phyloP scores from a whole-genome alignment of 2,329 filamentous ascomycete genomes.

The Fusarium citri region DNA sequence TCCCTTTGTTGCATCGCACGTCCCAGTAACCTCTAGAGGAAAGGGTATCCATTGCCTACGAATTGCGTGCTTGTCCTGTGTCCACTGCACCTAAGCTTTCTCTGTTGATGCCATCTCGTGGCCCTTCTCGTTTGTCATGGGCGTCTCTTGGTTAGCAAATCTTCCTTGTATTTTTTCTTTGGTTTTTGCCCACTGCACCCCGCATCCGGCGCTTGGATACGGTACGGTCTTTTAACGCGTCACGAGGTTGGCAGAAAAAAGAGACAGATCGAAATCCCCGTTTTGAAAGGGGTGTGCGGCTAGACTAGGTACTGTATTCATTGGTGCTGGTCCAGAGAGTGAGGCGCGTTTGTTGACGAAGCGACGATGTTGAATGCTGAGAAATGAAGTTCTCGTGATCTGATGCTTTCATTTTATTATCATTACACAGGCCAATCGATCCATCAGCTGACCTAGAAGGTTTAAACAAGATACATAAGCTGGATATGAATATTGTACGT shows the following conservation, averaged over 20 bases:
- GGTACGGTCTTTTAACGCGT: slow-evolving; percentile 40
- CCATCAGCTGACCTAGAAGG: slow-evolving; percentile 1
- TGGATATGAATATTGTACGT: neutral
- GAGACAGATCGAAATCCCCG: slow-evolving; percentile 19
- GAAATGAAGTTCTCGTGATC: slow-evolving; percentile 17
- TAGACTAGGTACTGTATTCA: slow-evolving; percentile 9
- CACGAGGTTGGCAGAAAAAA: slow-evolving; percentile 45
- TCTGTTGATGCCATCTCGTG: slow-evolving; percentile 39
- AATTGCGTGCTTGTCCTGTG: slow-evolving; percentile 35
- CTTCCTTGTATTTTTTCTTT: slow-evolving; percentile 27
- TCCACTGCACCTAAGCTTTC: slow-evolving; percentile 24
- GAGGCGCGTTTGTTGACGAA: slow-evolving; percentile 20
- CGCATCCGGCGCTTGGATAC: slow-evolving; percentile 44
- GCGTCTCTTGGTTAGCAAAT: slow-evolving; percentile 44
- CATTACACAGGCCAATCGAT: neutral
- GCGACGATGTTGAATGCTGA: slow-evolving; percentile 23
- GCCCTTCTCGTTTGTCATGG: slow-evolving; percentile 45
- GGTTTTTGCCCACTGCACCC: slow-evolving; percentile 36
- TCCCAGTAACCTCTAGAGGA: slow-evolving; percentile 36
- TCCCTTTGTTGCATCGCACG: slow-evolving; percentile 34
- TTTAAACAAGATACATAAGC: neutral
- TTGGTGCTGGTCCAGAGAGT: slow-evolving; percentile 8
- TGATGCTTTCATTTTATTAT: neutral
- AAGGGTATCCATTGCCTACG: slow-evolving; percentile 31
- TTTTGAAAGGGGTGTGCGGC: slow-evolving; percentile 22